Evolutionary conservation across 2,329 filamentous ascomycete genomes (phyloP).

Genomic region (Ceratocystis variospora): DNA sequence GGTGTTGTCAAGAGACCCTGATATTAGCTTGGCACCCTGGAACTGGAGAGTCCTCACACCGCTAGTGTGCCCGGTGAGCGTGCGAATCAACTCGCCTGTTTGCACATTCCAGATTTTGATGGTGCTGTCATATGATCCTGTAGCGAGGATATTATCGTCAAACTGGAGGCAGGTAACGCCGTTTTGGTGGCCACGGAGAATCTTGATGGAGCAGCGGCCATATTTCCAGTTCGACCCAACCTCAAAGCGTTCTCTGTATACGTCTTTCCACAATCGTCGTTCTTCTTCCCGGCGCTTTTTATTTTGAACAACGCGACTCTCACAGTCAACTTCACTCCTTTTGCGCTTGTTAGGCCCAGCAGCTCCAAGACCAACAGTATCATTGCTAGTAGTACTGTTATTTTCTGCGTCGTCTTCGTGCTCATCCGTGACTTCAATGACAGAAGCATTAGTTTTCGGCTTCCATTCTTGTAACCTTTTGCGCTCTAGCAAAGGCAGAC

Average conservation of each 20-base stretch:
- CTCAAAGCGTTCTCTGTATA: conserved; percentile 90
- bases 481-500: conserved; percentile 74
- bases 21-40: conserved; percentile 81
- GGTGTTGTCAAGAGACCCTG: conserved; percentile 73
- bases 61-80: conserved; percentile 64
- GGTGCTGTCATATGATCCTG: conserved; percentile 86
- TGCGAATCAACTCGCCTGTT: conserved; percentile 74
- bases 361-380: neutral
- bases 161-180: conserved; percentile 47
- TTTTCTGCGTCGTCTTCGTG: conserved; percentile 21
- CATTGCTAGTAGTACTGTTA: neutral
- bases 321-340: conserved; percentile 15
- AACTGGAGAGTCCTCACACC: conserved; percentile 86
- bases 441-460: conserved; percentile 30
- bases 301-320: conserved; percentile 15
- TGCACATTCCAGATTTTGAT: conserved; percentile 96
- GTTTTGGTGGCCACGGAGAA: conserved; percentile 75
- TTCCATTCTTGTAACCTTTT: conserved; percentile 80
- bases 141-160: conserved; percentile 80
- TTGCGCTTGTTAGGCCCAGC: conserved; percentile 13
- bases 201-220: conserved; percentile 69
- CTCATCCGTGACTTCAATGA: conserved; percentile 15
- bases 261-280: conserved; percentile 68
- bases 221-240: conserved; percentile 98
- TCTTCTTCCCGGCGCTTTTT: conserved; percentile 16